A percentile compares a stretch with the other conserved stretches of the same genome.
These are phyloP conservation scores for Corymbia citriodora DNA, from an alignment of 441 rosid genomes.

Conservation along the genomic window DNA sequence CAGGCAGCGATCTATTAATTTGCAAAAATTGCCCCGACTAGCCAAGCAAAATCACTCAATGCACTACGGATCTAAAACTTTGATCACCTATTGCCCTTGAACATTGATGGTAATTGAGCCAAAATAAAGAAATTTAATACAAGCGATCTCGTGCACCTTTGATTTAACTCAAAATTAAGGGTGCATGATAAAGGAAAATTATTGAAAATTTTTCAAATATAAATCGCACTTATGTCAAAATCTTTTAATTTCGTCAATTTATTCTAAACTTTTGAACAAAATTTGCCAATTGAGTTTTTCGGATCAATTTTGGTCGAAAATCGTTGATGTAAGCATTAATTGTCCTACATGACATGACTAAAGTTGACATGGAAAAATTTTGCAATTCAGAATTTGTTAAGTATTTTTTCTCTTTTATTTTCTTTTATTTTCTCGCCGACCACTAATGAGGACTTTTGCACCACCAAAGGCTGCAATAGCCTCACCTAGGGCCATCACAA, in stretches of 20 bases:
- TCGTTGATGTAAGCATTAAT: fast-evolving
- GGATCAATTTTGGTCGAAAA: fast-evolving
- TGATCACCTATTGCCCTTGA: neutral
- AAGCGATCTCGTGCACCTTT: neutral
- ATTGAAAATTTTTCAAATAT: fast-evolving
- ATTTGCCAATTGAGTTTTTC: neutral
- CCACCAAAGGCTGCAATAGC: neutral
- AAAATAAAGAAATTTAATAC: neutral
- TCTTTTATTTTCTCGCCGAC: fast-evolving
- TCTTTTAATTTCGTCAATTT: neutral
- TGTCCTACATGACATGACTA: neutral
- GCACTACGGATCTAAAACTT: neutral
- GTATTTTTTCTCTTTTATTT: fast-evolving
- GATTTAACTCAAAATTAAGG: neutral
- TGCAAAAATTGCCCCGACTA: neutral
- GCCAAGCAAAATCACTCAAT: neutral
- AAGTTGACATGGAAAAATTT: neutral
- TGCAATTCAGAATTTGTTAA: neutral
- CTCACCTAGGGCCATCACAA: neutral
- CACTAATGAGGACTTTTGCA: fast-evolving
- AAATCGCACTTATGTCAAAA: neutral
- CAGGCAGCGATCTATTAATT: neutral
- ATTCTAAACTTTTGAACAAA: neutral
- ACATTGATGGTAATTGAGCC: neutral
- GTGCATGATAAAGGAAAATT: neutral